Conservation (phyloP, 306 rosid species). For the Quercus variabilis region DNA sequence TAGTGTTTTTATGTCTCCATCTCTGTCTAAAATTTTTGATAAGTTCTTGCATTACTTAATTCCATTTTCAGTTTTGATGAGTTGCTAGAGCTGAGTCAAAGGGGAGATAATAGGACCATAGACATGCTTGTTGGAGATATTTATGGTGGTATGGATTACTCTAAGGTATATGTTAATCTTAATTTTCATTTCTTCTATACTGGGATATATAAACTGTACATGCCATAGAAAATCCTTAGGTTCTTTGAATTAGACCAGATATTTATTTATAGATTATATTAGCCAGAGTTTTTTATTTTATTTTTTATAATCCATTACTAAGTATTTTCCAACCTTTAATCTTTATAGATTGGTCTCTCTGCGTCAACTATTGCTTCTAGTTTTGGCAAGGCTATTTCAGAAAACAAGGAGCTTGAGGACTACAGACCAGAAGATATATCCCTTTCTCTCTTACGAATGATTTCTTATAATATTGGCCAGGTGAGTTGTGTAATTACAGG, state of each 20-base stretch:
- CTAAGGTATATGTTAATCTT: slow-evolving; percentile 55
- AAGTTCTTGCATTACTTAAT: slow-evolving; percentile 24
- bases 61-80: slow-evolving; percentile 81
- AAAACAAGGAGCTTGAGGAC: slow-evolving; percentile 81
- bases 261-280: neutral
- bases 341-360: slow-evolving; percentile 84
- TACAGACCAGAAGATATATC: slow-evolving; percentile 99
- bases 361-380: slow-evolving; percentile 98
- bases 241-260: neutral
- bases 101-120: slow-evolving; percentile 83
- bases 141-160: slow-evolving; percentile 96
- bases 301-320: slow-evolving; percentile 12
- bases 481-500: slow-evolving; percentile 36
- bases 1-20: slow-evolving; percentile 5
- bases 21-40: slow-evolving; percentile 18
- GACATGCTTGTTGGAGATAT: slow-evolving; percentile 99
- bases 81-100: slow-evolving; percentile 94
- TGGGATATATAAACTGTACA: neutral
- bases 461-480: slow-evolving; percentile 99
- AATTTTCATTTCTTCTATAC: slow-evolving; percentile 6
- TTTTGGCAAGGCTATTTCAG: slow-evolving; percentile 93
- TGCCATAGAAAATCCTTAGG: neutral
- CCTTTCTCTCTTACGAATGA: slow-evolving; percentile 92
- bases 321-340: slow-evolving; percentile 22
- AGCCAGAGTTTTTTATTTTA: slow-evolving; percentile 20